Percentiles rank a stretch among this genome's conserved stretches.
These are phyloP conservation scores for Fraxinus velutina DNA, from an alignment of 305 asterid genomes.

Conservation along the genomic window DNA sequence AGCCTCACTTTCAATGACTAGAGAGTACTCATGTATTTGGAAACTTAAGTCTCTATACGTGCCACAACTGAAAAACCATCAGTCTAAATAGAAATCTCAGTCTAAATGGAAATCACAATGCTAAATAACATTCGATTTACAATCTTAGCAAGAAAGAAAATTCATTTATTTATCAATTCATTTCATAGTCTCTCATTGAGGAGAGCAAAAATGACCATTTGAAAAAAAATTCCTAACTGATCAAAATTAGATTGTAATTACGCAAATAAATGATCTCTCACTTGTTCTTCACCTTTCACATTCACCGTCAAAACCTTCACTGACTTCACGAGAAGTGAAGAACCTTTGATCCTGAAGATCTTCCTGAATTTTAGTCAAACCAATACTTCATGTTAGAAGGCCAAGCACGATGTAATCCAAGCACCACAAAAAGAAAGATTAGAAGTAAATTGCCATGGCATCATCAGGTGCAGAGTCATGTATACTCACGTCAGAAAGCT, in stretches of 20 bases:
- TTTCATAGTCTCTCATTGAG: slow-evolving; percentile 11
- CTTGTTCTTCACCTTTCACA: slow-evolving; percentile 62
- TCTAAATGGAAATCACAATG: background rate
- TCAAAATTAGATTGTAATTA: slow-evolving; percentile 21
- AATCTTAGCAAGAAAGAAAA: background rate
- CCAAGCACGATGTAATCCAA: slow-evolving; percentile 11
- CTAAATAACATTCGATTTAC: background rate
- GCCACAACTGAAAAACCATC: slow-evolving; percentile 16
- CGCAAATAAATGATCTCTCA: slow-evolving; percentile 35
- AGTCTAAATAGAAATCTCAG: background rate
- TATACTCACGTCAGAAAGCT: slow-evolving; percentile 33
- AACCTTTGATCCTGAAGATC: slow-evolving; percentile 34
- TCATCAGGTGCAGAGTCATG: slow-evolving; percentile 32
- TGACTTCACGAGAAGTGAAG: slow-evolving; percentile 37
- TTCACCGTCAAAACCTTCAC: slow-evolving; percentile 33
- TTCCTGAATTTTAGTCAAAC: slow-evolving; percentile 40
- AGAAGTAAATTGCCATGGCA: slow-evolving; percentile 35
- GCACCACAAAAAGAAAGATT: slow-evolving; percentile 26
- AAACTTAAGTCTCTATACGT: background rate
- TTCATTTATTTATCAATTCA: background rate
- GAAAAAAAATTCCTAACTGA: slow-evolving; percentile 2
- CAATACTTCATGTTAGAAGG: slow-evolving; percentile 16
- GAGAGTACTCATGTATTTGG: background rate
- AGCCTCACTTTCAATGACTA: background rate
- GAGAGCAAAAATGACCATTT: background rate